Base-by-base conservation (phyloP, 257 asterid genomes). In the Capsicum pubescens region DNA sequence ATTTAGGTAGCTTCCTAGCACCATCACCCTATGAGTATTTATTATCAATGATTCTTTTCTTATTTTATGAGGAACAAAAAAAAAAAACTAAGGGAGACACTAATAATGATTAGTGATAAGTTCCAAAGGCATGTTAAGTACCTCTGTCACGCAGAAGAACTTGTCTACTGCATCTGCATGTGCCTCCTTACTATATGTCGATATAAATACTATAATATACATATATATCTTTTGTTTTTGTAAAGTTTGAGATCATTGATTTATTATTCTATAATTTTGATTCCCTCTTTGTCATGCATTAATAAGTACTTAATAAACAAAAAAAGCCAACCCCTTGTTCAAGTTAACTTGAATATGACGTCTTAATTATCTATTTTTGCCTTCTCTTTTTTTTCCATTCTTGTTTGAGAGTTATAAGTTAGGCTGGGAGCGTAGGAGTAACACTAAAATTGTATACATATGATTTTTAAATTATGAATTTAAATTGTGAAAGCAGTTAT, bases 31-130 rank as follows among this genome's bases (percentile, higher is more conserved):
- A 70, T 17, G 6, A 50, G 64, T 84, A 77, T 83, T 85, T 72
- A 86, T 70, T 86, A 26, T 66, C 32, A 68, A 78, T 54, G 57
- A 78, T 77, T 85, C 55, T 50, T 11, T 58, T 8, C 5, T 39
- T 39, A 39, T 81, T 68, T 81, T 57, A 10, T 10, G 48, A 44
- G 48, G 48, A 8, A 86, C n/a, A 77, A 12, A 80, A 86, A 68
- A 46, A 17, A 71, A 36, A 55, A 57, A 59, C 86, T 89, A 39
- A 67, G 76, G 88, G 82, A 86, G 90, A 89, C 91, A 89, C 84
- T 85, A 88, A 81, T 88, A 87, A 93, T 92, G 87, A 92, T 93
- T 89, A 88, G 91, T 32, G 70, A 79, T 87, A 84, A 84, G 89
- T 87, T 86, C 85, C 83, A 72, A 86, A 82, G 84, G 79, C 86